A percentile compares a stretch with the other conserved stretches of the same genome.
phyloP scores from a whole-genome alignment of 306 rosid species.

The Rosa persica region DNA sequence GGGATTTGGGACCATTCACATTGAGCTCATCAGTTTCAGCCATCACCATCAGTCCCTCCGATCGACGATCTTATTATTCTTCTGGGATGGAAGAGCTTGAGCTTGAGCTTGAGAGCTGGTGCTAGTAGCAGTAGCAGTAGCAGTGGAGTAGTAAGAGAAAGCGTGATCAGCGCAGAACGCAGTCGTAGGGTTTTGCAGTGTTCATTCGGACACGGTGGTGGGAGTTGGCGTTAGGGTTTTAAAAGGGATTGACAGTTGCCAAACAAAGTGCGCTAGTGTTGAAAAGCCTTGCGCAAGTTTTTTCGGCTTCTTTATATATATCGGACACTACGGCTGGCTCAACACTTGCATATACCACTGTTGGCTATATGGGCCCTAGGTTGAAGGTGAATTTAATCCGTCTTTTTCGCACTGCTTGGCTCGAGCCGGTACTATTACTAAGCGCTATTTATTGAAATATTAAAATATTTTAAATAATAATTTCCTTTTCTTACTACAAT shows the following conservation, averaged over 20 bases:
- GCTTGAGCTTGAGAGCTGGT: not conserved
- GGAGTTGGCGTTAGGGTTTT: slow-evolving; percentile 51
- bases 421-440: no score
- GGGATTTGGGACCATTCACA: slow-evolving; percentile 52
- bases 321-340: no score
- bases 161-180: not conserved
- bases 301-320: no score
- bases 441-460: no score
- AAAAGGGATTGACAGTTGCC: not conserved
- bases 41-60: slow-evolving; percentile 48
- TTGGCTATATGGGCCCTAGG: no score
- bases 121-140: not conserved
- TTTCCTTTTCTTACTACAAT: no score
- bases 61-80: slow-evolving; percentile 28
- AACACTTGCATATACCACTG: no score
- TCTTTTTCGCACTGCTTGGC: no score
- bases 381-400: no score
- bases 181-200: not conserved
- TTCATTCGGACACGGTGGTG: not conserved
- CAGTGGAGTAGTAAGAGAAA: not conserved
- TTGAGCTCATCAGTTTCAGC: slow-evolving; percentile 58
- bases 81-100: not conserved
- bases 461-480: no score
- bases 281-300: no score
- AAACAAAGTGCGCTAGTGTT: no score